Percentiles rank a stretch among this genome's conserved stretches.
Conservation (phyloP, 345 rosid species). For the Rhodomyrtus tomentosa region DNA sequence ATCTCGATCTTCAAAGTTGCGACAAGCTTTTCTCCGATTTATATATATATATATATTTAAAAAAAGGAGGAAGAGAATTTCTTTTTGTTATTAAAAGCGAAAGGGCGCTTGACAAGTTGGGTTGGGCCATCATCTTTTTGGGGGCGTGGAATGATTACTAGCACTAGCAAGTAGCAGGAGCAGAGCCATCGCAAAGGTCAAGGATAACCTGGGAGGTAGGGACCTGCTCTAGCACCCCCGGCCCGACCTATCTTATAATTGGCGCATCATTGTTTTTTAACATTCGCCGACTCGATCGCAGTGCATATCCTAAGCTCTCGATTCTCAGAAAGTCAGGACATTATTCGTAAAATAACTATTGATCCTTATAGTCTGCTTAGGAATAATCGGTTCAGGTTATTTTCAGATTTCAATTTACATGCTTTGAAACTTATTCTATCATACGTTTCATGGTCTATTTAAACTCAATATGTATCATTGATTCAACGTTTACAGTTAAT, state of each 20-base stretch:
- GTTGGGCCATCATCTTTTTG: not conserved
- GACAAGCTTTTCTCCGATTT: slow-evolving; percentile 5
- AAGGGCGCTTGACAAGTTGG: slow-evolving; percentile 8
- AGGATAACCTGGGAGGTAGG: no score
- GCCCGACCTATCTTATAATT: slow-evolving; percentile 3
- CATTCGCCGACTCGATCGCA: not conserved
- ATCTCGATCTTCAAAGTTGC: slow-evolving; percentile 20
- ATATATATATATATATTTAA: not conserved
- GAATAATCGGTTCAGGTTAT: not conserved
- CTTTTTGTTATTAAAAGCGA: not conserved
- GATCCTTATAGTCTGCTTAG: not conserved
- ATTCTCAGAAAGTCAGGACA: not conserved
- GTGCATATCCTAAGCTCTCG: not conserved
- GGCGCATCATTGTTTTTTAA: slow-evolving; percentile 6
- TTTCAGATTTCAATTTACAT: no score
- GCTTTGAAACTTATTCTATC: no score
- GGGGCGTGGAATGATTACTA: slow-evolving; percentile 3
- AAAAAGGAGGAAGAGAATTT: no score
- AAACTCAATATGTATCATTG: no score
- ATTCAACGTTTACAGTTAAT: no score
- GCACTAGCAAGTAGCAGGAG: not conserved
- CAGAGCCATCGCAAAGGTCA: not conserved
- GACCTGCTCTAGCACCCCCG: not conserved
- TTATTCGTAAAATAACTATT: not conserved
- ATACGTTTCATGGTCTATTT: no score